Percentiles rank a stretch among this genome's conserved stretches.
phyloP scores from a whole-genome alignment of 2,329 filamentous ascomycete genomes.

The Amylocarpus encephaloides region DNA sequence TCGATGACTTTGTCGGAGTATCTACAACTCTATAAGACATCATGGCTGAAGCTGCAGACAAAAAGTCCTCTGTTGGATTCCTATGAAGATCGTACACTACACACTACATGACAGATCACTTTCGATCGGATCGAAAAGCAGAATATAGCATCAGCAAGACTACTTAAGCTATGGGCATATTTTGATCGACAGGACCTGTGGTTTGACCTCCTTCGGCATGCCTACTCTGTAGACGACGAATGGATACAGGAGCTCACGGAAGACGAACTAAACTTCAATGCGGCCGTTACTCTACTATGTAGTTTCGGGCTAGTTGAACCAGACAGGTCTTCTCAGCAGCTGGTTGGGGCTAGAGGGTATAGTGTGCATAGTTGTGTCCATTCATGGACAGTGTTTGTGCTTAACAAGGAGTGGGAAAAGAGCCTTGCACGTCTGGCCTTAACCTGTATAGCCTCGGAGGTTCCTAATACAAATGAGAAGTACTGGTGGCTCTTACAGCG shows the following conservation, averaged over 20 bases:
- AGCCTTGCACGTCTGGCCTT: constrained; percentile 17
- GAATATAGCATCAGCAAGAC: constrained; percentile 24
- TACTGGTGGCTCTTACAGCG: constrained; percentile 3
- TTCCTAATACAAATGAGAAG: background rate
- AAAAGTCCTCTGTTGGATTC: constrained; percentile 33
- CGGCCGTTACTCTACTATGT: constrained; percentile 33
- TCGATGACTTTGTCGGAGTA: constrained; percentile 38
- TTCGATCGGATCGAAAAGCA: constrained; percentile 32
- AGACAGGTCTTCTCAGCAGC: constrained; percentile 16
- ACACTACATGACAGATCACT: constrained; percentile 37
- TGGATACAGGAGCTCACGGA: constrained; percentile 20
- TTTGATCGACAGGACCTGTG: constrained; percentile 40
- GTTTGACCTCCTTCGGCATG: constrained; percentile 37
- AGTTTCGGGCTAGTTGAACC: constrained; percentile 13
- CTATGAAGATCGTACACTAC: constrained; percentile 33
- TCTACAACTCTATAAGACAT: constrained; percentile 34
- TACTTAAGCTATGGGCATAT: constrained; percentile 38
- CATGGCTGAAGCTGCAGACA: constrained; percentile 35
- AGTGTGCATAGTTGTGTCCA: constrained; percentile 12
- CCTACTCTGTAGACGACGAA: constrained; percentile 7
- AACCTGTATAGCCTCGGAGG: constrained; percentile 6
- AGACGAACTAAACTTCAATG: constrained; percentile 21
- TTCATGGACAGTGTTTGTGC: constrained; percentile 7
- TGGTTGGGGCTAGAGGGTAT: constrained; percentile 8
- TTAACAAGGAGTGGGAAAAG: constrained; percentile 8